phyloP scores from a whole-genome alignment of 2,329 filamentous ascomycete genomes.

The Scorias spongiosa region DNA sequence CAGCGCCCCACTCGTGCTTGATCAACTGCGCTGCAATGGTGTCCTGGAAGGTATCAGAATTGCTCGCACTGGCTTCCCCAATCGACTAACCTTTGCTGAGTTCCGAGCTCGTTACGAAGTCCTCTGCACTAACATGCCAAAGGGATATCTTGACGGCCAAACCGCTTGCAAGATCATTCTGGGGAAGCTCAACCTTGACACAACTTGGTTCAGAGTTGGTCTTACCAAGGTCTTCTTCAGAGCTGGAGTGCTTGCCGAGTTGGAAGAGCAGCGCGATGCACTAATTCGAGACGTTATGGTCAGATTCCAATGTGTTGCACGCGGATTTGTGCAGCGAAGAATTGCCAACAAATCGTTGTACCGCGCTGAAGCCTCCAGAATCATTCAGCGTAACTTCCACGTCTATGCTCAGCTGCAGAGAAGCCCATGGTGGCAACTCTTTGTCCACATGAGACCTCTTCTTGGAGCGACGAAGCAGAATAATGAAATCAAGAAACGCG shows the following conservation, averaged over 20 bases:
- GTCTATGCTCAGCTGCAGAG: conserved; percentile 79
- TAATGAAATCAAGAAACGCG: conserved; percentile 83
- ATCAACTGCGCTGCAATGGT: conserved; percentile 97
- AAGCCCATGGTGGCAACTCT: conserved; percentile 95
- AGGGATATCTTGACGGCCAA: conserved; percentile 82
- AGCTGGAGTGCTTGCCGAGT: conserved; percentile 83
- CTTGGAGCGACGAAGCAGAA: conserved; percentile 84
- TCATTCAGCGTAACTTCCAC: conserved; percentile 88
- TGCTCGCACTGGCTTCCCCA: conserved; percentile 90
- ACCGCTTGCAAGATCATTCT: conserved; percentile 73
- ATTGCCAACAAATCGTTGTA: conserved; percentile 88
- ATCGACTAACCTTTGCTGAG: conserved; percentile 78
- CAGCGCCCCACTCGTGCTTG: conserved; percentile 78
- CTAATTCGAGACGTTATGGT: conserved; percentile 90
- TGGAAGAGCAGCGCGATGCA: conserved; percentile 88
- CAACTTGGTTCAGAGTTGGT: conserved; percentile 76
- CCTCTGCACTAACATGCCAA: conserved; percentile 74
- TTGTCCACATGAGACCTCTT: conserved; percentile 87
- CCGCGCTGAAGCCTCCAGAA: conserved; percentile 80
- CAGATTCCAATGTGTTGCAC: conserved; percentile 78
- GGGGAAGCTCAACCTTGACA: conserved; percentile 74
- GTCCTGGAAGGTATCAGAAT: conserved; percentile 98
- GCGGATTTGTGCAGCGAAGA: conserved; percentile 77
- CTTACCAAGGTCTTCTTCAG: conserved; percentile 97
- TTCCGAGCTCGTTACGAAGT: conserved; percentile 95